Evolutionary conservation across 306 rosid genomes (phyloP).

Genomic region (Morella rubra): DNA sequence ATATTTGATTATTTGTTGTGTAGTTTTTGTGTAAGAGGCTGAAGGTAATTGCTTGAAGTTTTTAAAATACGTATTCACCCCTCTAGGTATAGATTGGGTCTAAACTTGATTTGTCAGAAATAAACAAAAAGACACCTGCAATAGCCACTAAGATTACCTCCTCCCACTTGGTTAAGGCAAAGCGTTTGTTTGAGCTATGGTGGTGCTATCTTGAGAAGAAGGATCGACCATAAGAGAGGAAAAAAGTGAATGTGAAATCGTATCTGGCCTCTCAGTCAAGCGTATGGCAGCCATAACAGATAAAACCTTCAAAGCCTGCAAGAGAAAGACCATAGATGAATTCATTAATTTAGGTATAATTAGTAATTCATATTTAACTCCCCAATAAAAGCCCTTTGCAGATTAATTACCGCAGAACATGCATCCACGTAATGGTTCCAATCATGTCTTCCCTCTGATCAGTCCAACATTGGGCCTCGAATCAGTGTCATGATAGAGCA

Average conservation of each 20-base stretch:
- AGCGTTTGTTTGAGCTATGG: constrained; percentile 50
- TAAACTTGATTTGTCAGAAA: too few relatives aligned
- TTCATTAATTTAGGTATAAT: constrained; percentile 11
- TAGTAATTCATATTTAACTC: background rate
- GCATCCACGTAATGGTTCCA: constrained; percentile 70
- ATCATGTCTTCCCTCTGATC: constrained; percentile 75
- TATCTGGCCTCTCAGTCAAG: constrained; percentile 73
- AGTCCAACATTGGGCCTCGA: constrained; percentile 84
- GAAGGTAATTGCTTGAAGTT: too few relatives aligned
- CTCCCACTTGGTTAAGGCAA: constrained; percentile 87
- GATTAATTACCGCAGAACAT: constrained; percentile 63
- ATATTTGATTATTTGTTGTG: too few relatives aligned
- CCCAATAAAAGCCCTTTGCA: background rate
- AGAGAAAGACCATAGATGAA: constrained; percentile 22
- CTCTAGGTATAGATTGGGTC: too few relatives aligned
- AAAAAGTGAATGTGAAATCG: constrained; percentile 53
- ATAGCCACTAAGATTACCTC: constrained; percentile 52
- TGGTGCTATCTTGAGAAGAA: constrained; percentile 42
- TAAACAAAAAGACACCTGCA: background rate
- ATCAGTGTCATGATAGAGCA: constrained; percentile 68
- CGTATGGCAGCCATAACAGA: constrained; percentile 81
- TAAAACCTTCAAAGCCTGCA: constrained; percentile 74
- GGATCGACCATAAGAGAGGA: constrained; percentile 54
- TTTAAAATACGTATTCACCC: too few relatives aligned
- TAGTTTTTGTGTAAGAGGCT: too few relatives aligned